Evolutionary conservation across 495 filamentous ascomycete species (phyloP).

Genomic region (Neurospora sp.): DNA sequence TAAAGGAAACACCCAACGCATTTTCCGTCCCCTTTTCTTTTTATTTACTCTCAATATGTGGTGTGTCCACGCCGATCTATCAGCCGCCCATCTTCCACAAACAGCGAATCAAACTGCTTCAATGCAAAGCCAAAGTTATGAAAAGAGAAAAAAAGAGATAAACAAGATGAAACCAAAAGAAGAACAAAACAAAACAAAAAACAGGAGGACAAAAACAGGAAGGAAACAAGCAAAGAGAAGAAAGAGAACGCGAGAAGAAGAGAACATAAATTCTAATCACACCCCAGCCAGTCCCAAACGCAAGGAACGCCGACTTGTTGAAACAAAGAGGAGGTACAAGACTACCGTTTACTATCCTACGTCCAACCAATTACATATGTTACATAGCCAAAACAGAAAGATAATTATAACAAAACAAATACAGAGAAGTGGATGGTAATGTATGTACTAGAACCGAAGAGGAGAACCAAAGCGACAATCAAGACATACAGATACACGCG

Average conservation of each 20-base stretch:
- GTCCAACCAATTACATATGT: too few species aligned
- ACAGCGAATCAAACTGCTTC: not conserved
- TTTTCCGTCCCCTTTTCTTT: not conserved
- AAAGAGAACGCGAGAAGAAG: conserved; percentile 4
- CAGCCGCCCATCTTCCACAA: not conserved
- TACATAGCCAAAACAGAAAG: too few species aligned
- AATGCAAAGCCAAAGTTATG: not conserved
- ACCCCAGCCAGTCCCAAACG: not conserved
- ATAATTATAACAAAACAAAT: too few species aligned
- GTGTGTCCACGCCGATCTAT: not conserved
- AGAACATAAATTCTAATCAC: not conserved
- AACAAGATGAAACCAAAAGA: not conserved
- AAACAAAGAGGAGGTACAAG: too few species aligned
- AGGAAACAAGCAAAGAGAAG: conserved; percentile 4
- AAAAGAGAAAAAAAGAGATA: not conserved
- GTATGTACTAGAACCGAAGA: too few species aligned
- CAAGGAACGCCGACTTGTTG: not conserved
- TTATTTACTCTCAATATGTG: not conserved
- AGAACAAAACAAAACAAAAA: not conserved
- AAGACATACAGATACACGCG: too few species aligned
- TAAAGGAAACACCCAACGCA: not conserved
- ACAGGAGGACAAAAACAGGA: not conserved
- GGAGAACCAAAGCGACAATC: too few species aligned
- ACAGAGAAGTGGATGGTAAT: too few species aligned
- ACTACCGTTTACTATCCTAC: too few species aligned